Conservation (phyloP, 352 stramenopile genomes). For the Pythium chondricola region DNA sequence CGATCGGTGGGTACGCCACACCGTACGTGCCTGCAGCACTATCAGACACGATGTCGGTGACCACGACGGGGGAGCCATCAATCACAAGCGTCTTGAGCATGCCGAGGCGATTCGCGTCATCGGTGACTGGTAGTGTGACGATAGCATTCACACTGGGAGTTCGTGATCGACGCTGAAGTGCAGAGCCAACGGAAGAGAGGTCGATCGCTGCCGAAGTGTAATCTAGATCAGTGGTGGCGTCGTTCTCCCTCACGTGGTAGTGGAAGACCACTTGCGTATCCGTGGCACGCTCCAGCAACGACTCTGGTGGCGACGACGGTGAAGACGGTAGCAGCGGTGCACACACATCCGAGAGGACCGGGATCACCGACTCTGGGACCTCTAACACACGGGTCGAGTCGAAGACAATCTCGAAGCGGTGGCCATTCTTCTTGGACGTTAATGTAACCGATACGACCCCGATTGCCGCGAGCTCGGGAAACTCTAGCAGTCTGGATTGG, state of each 20-base stretch:
- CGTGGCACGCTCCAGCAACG: conserved; percentile 28
- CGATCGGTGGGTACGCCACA: conserved; percentile 42
- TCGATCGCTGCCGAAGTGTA: conserved; percentile 21
- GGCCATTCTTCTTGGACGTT: conserved; percentile 42
- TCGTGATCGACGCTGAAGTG: conserved; percentile 28
- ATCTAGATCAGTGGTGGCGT: conserved; percentile 26
- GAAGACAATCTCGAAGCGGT: conserved; percentile 54
- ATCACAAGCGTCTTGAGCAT: conserved; percentile 31
- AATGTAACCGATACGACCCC: conserved; percentile 45
- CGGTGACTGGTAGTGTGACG: conserved; percentile 25
- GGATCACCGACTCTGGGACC: conserved; percentile 32
- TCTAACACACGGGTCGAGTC: conserved; percentile 34
- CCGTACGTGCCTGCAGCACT: conserved; percentile 48
- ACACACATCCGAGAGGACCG: conserved; percentile 45
- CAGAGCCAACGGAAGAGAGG: conserved; percentile 11
- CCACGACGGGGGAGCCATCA: conserved; percentile 34
- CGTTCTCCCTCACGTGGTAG: conserved; percentile 34
- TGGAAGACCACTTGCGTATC: conserved; percentile 51
- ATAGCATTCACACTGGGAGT: conserved; percentile 28
- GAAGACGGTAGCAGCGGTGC: conserved; percentile 36
- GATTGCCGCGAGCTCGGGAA: conserved; percentile 34
- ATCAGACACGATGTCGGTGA: conserved; percentile 42
- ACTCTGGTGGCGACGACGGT: conserved; percentile 22
- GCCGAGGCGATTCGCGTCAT: conserved; percentile 20
- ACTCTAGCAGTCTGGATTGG: conserved; percentile 34